phyloP scores from a whole-genome alignment of 2,329 filamentous ascomycete species.

The Neopestalotiopsis clavispora region DNA sequence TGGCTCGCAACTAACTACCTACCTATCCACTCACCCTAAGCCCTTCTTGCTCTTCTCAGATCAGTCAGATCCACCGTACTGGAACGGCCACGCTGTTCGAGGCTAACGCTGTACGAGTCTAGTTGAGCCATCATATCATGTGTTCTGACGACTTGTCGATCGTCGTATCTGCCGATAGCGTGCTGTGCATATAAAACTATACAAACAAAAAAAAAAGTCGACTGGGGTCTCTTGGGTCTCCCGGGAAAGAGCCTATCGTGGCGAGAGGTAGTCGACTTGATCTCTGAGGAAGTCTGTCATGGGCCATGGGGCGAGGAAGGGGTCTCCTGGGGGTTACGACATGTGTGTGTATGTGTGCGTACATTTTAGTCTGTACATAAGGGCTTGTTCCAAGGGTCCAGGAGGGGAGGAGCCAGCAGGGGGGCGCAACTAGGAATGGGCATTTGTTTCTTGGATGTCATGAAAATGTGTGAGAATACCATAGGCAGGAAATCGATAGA shows the following conservation, averaged over 20 bases:
- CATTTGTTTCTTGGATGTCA: background rate
- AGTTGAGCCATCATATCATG: background rate
- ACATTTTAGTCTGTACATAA: too few relatives aligned
- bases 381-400: too few relatives aligned
- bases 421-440: background rate
- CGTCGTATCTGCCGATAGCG: constrained; percentile 4
- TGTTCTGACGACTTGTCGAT: background rate
- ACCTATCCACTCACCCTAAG: background rate
- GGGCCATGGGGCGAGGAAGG: too few relatives aligned
- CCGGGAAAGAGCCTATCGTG: background rate
- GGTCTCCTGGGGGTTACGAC: too few relatives aligned
- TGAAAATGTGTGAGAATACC: background rate
- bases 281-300: background rate
- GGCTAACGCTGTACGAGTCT: constrained; percentile 1
- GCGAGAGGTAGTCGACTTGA: background rate
- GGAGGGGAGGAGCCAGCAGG: background rate
- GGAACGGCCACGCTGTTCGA: background rate
- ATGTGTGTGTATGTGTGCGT: too few relatives aligned
- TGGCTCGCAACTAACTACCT: background rate
- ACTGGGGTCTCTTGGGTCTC: background rate
- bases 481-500: background rate
- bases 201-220: background rate
- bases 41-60: background rate
- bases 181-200: background rate
- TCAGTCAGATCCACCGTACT: background rate